phyloP scores from a whole-genome alignment of 345 rosid species.

The Atalantia buxifolia region DNA sequence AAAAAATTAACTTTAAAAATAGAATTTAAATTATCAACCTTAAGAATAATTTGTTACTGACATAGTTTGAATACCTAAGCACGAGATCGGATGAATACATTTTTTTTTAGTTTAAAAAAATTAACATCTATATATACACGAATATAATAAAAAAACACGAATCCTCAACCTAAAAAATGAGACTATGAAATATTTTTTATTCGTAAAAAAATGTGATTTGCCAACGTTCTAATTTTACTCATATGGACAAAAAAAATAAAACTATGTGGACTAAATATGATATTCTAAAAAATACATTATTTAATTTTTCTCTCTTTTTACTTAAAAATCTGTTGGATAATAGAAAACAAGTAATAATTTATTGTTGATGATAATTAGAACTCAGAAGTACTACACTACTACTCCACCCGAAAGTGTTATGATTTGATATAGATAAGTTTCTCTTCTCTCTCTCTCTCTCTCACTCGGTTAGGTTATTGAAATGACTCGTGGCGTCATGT shows the following conservation, averaged over 20 bases:
- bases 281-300: too few relatives aligned
- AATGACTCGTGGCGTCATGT: background rate
- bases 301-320: background rate
- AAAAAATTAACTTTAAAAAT: too few relatives aligned
- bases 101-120: too few relatives aligned
- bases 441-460: background rate
- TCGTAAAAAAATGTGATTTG: fast-evolving
- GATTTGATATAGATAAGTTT: background rate
- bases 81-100: fast-evolving
- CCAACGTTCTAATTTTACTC: too few relatives aligned
- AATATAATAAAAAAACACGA: too few relatives aligned
- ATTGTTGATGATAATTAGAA: background rate
- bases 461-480: background rate
- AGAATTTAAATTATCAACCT: too few relatives aligned
- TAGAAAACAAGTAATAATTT: background rate
- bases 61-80: too few relatives aligned
- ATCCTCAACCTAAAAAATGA: fast-evolving
- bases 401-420: background rate
- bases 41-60: too few relatives aligned
- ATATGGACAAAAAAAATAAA: too few relatives aligned
- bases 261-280: too few relatives aligned
- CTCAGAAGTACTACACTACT: background rate
- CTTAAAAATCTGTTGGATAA: background rate
- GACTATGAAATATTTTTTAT: fast-evolving
- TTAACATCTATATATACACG: too few relatives aligned